These are phyloP conservation scores for Nicotiana otophora DNA, from an alignment of 257 asterid species.

Conservation along the genomic window DNA sequence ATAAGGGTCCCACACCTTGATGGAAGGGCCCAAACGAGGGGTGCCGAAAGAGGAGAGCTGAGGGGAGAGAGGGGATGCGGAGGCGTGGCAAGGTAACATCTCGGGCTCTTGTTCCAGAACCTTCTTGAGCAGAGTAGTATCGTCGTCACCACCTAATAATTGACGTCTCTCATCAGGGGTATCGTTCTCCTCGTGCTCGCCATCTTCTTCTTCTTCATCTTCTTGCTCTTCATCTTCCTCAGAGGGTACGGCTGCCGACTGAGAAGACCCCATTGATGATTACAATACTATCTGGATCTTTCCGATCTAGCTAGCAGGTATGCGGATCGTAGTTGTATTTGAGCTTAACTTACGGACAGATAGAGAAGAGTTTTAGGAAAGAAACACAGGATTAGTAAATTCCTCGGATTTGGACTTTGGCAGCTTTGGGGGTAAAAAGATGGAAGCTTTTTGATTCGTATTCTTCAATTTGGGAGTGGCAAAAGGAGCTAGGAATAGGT, in stretches of 20 bases:
- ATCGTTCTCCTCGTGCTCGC: constrained; percentile 32
- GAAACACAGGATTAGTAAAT: background rate
- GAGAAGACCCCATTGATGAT: constrained; percentile 66
- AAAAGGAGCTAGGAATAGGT: too few species aligned
- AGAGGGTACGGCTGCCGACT: constrained; percentile 52
- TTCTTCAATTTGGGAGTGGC: background rate
- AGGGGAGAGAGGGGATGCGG: constrained; percentile 96
- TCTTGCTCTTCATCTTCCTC: constrained; percentile 47
- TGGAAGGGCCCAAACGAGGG: constrained; percentile 76
- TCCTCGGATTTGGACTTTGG: background rate
- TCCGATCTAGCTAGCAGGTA: background rate
- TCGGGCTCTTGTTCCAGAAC: constrained; percentile 93
- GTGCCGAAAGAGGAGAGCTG: constrained; percentile 87
- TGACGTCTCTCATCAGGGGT: constrained; percentile 30
- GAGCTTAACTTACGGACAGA: background rate
- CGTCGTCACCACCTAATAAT: constrained; percentile 27
- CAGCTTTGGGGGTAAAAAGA: background rate
- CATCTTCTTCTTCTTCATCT: constrained; percentile 26
- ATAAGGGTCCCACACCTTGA: constrained; percentile 97
- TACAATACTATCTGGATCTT: background rate
- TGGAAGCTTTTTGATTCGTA: background rate
- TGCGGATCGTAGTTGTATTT: background rate
- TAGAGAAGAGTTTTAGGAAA: background rate
- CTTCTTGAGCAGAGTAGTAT: constrained; percentile 43
- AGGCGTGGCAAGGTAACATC: constrained; percentile 93